Base-by-base conservation (phyloP, 2,329 filamentous ascomycete species). In the Simplicillium sp. region DNA sequence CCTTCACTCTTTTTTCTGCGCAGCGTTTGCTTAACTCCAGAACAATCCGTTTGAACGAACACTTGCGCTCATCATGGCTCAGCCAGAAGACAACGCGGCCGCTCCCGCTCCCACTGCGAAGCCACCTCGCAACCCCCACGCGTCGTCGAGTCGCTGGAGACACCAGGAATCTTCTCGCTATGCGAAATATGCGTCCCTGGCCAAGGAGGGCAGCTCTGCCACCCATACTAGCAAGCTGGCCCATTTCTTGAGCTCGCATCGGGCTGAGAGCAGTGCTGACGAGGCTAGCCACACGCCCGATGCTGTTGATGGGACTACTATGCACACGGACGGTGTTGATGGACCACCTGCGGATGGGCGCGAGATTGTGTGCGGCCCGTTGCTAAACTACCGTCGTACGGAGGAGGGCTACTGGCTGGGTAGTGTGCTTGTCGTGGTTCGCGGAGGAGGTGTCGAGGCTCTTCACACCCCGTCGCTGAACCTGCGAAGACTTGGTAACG, bases 341-440 rank as follows among this genome's bases (percentile, higher is more conserved):
- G 48, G 48, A 14, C 40, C 43, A 25, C 35, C 41, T 13, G 31
- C 45, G 14, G 50, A 51, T 7, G 71, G 70, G 36, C 71, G 66
- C 53, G 77, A 84, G 45, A 71, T 88, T 20, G 67, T 83, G 12
- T 82, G 77, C 50, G 85, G 85, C 1, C 85, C 85, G 15, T 65
- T 90, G 48, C 64, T 90, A 46, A 90, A 90, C 62, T 90, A 88
- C 59, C 73, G 82, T 48, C 75, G 77, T 53, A 88, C 84, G 77
- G 77, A 82, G 48, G 76, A 82, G 51, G 73, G 71, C 20, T 65
- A 63, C 33, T 97, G 90, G 89, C 70, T 85, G 52, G 89, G 90
- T 43, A 94, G 87, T 58, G 84, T 94, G 7, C 66, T 96, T 51
- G 67, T 96, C 38, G 87, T 96, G 39, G 84, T 82, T 13, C 80